These are phyloP conservation scores for Puccinia triticina DNA, from an alignment of 1,284 basidiomycete species.

Conservation along the genomic window DNA sequence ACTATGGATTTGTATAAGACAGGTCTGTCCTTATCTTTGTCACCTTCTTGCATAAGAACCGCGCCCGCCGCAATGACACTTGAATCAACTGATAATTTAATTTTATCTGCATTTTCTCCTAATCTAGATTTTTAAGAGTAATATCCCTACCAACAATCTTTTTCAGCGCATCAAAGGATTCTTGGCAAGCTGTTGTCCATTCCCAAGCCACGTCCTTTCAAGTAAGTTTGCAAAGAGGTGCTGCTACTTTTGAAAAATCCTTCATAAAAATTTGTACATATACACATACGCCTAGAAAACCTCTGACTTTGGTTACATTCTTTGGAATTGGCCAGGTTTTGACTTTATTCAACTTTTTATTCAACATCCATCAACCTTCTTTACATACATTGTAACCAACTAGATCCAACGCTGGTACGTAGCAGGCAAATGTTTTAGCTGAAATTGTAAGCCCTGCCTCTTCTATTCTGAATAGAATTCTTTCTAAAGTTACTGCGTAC, in stretches of 20 bases:
- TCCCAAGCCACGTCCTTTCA: neutral
- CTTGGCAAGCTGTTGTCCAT: neutral
- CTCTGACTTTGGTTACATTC: neutral
- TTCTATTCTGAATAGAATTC: slow-evolving; percentile 8
- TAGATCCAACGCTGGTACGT: slow-evolving; percentile 11
- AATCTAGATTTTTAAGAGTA: neutral
- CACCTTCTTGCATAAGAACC: neutral
- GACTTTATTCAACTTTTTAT: too few relatives aligned
- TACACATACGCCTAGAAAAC: slow-evolving; percentile 11
- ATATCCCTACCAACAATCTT: neutral
- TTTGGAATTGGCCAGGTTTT: neutral
- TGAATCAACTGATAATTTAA: neutral
- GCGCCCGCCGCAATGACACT: neutral
- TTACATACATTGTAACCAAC: neutral
- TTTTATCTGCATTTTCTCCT: neutral
- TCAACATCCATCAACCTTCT: neutral
- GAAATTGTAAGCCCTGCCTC: slow-evolving; percentile 21
- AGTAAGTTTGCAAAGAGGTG: too few relatives aligned
- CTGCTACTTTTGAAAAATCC: neutral
- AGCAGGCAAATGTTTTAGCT: neutral
- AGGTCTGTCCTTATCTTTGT: neutral
- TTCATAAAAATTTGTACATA: slow-evolving; percentile 31
- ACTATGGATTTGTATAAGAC: neutral
- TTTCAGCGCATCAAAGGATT: neutral
- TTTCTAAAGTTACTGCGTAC: neutral